Conservation (phyloP, 805 yeast species). For the Nakazawaea wickerhamii region DNA sequence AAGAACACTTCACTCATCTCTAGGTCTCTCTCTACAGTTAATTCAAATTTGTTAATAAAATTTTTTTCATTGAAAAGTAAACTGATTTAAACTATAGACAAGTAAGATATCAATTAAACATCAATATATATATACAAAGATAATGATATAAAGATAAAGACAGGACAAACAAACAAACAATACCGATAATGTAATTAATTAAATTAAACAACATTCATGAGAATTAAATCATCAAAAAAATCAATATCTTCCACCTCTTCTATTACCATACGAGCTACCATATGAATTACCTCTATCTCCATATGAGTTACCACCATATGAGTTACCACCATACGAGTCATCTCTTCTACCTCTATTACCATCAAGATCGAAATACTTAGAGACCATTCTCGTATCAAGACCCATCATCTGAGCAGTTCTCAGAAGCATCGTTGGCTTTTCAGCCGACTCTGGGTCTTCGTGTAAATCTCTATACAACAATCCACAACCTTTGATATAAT, state of each 20-base stretch:
- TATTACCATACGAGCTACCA: too few species aligned
- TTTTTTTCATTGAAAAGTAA: too few species aligned
- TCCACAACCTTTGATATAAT: conserved; percentile 13
- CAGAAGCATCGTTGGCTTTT: conserved; percentile 16
- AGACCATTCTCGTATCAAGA: conserved; percentile 20
- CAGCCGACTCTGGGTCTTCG: conserved; percentile 12
- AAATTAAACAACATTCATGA: background rate
- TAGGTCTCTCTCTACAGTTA: too few species aligned
- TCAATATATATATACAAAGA: background rate
- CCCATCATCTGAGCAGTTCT: conserved; percentile 22
- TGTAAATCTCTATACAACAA: conserved; percentile 13
- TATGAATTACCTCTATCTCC: background rate
- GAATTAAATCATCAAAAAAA: background rate
- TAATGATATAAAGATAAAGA: background rate
- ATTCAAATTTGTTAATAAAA: too few species aligned
- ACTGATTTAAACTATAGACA: too few species aligned
- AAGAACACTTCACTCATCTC: conserved; percentile 2
- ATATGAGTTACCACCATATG: conserved; percentile 1
- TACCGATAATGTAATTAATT: background rate
- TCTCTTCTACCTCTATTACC: conserved; percentile 4
- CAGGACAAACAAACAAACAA: background rate
- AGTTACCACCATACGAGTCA: conserved; percentile 3
- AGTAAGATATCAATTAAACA: background rate
- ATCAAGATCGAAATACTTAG: conserved; percentile 25
- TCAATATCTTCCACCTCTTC: conserved; percentile 3